phyloP scores from a whole-genome alignment of 208 protist genomes.

The Strigomonas oncopelti region DNA sequence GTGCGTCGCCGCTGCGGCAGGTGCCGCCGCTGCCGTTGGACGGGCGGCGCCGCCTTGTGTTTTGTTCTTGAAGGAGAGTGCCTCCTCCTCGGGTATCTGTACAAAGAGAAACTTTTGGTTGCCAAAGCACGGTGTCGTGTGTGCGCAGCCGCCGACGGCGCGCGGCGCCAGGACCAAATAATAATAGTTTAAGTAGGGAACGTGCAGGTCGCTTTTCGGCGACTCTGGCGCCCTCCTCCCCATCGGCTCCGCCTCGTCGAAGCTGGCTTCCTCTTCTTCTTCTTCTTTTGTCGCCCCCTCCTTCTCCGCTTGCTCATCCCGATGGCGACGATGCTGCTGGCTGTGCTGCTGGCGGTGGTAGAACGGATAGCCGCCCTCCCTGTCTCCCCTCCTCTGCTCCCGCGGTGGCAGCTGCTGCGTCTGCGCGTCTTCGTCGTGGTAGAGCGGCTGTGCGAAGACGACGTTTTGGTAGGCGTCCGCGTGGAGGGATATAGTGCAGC shows the following conservation, averaged over 20 bases:
- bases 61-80: background rate
- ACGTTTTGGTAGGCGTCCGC: slow-evolving; percentile 44
- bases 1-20: no score
- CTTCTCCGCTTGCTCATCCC: background rate
- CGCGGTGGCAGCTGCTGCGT: background rate
- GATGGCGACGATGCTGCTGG: no score
- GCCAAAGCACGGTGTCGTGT: slow-evolving; percentile 64
- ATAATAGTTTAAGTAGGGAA: slow-evolving; percentile 22
- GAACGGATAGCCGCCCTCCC: background rate
- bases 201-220: background rate
- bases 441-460: background rate
- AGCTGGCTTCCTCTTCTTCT: background rate
- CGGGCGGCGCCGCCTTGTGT: no score
- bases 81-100: background rate
- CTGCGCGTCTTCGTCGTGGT: background rate
- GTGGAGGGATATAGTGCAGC: slow-evolving; percentile 42
- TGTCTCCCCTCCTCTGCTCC: background rate
- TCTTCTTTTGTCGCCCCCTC: background rate
- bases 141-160: slow-evolving; percentile 47
- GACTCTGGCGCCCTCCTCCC: background rate
- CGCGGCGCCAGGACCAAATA: slow-evolving; percentile 62
- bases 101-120: slow-evolving; percentile 83
- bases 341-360: background rate
- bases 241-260: background rate
- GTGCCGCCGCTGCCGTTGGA: no score